Base-by-base conservation (phyloP, 805 yeast genomes). In the Blastobotrys peoriensis region DNA sequence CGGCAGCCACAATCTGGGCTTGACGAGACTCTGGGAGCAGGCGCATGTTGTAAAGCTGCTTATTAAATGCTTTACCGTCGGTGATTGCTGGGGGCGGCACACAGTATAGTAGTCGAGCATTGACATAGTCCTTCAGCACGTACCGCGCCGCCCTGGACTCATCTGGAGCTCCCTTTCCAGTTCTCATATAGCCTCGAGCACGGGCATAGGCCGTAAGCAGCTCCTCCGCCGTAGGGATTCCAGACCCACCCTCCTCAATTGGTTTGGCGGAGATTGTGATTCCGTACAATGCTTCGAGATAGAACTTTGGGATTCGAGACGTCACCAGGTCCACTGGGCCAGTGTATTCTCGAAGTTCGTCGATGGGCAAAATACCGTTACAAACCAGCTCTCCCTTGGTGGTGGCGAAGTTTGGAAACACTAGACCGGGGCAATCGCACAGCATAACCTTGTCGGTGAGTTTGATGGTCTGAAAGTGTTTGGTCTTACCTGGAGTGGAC, bases 391-490 rank as follows among this genome's bases (percentile, higher is more conserved):
- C 99, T 56, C 95, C 98, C 59, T 88, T 89, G 19, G 96, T 86
- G 62, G 85, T 86, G 4, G 98, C 98, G 62, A 93, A 93, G 59
- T 91, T 93, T 19, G 99, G 98, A 71, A 93, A 93, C 15, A 93
- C 99, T 50, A 93, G 73, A 75, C 99, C 99, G 2, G 99, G 99
- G 72, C 99, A 93, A 73, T 93, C 99, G 67, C 98, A 93, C 43
- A 93, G 71, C 54, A 88, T 74, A 2, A 93, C 93, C 30, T 83
- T 74, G 42, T 83, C 85, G 1, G 96, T 79, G 37, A 93, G 73
- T 60, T 79, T 77, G 50, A 93, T 89, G 1, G 99, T 93, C 70
- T 93, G 99, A 74, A 93, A 93, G 73, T 93, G 99, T 64, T 93
- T 93, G 10, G 99, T 93, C 63, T 93, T 93, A 70, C 99, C 99